A percentile compares a stretch with the other conserved stretches of the same genome.
Evolutionary conservation across 2,329 filamentous ascomycete genomes (phyloP).

Genomic region (Tolypocladium cylindrosporum): DNA sequence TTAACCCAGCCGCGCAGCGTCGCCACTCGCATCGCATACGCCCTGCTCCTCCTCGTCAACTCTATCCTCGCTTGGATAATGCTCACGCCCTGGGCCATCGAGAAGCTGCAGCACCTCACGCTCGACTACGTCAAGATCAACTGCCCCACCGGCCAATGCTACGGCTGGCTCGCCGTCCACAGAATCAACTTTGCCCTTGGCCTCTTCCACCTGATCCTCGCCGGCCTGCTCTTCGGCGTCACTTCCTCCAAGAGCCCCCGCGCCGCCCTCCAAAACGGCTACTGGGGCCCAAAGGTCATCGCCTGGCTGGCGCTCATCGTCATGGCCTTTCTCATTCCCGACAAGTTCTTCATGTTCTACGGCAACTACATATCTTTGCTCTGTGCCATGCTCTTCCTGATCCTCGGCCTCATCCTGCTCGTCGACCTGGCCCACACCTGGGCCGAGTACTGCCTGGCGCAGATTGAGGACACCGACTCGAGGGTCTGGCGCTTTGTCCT

Average conservation of each 20-base stretch:
- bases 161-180: slow-evolving; percentile 93
- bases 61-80: slow-evolving; percentile 97
- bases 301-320: slow-evolving; percentile 82
- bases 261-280: slow-evolving; percentile 91
- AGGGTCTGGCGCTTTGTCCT: slow-evolving; percentile 74
- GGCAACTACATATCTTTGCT: slow-evolving; percentile 87
- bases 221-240: slow-evolving; percentile 76
- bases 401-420: slow-evolving; percentile 83
- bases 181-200: slow-evolving; percentile 97
- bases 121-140: slow-evolving; percentile 94
- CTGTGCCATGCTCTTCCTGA: slow-evolving; percentile 84
- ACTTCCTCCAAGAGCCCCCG: slow-evolving; percentile 78
- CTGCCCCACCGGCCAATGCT: slow-evolving; percentile 82
- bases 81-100: slow-evolving; percentile 97
- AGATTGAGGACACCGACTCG: slow-evolving; percentile 86
- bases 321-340: slow-evolving; percentile 89
- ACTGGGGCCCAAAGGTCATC: slow-evolving; percentile 94
- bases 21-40: slow-evolving; percentile 93
- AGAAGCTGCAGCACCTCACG: slow-evolving; percentile 85
- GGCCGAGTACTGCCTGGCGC: slow-evolving; percentile 90
- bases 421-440: slow-evolving; percentile 94
- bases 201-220: slow-evolving; percentile 83
- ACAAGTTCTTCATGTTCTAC: slow-evolving; percentile 90
- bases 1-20: slow-evolving; percentile 47
- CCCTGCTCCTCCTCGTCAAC: slow-evolving; percentile 89